Base-by-base conservation (phyloP, 2,329 filamentous ascomycete genomes). In the Neocucurbitaria cava region DNA sequence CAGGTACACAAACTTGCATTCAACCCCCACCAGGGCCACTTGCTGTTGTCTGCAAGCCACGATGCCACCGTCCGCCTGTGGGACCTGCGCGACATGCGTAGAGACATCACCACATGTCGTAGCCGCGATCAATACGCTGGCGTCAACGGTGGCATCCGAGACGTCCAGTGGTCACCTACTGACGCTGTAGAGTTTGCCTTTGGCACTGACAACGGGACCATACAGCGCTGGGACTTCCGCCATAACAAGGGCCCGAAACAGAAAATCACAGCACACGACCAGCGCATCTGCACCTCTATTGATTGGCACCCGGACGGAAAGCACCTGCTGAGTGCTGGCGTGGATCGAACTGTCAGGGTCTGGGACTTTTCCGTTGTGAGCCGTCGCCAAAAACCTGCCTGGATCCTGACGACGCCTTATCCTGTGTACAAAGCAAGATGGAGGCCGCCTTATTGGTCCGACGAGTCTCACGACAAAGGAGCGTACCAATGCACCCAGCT, bases 251-350 rank as follows among this genome's bases (percentile, higher is more conserved):
- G 80, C 23, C 82, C 86, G 7, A 79, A 85, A 64, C 75, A 88
- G 62, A 84, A 83, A 60, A 85, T 88, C 51, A 82, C 83, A 30
- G 86, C 85, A 39, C 86, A 89, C 67, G 82, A 85, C 60, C 68
- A 72, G 57, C 82, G 81, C 57, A 79, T 79, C 4, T 88, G 86
- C 74, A 86, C 82, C 56, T 80, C 85, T 5, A 81, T 89, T 31
- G 86, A 89, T 68, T 89, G 86, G 85, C 86, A 89, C 66, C 86
- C 86, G 1, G 85, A 88, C 62, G 86, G 86, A 6, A 87, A 83
- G 65, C 85, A 88, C 68, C 76, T 89, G 9, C 80, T 85, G 49
- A 88, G 85, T 61, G 85, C 84, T n/a, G 81, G 86, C 47, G 79
- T 82, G 20, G 86, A 89, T 69, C 84, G 83, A 54, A 83, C 83